Base-by-base conservation (phyloP, 179 eudicot species). In the Drosera spatulata region DNA sequence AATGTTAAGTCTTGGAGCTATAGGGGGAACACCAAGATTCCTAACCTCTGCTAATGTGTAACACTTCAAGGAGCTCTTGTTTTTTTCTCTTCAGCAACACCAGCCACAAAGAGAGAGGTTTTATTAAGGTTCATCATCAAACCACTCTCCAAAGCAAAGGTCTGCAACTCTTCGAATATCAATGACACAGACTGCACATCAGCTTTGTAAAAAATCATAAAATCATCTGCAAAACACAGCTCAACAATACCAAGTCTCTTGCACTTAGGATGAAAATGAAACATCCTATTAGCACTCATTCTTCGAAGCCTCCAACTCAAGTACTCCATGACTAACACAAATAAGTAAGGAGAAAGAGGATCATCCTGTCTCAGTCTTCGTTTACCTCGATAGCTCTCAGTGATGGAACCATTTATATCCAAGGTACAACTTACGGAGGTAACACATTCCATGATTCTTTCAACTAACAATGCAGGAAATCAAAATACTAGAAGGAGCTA, bases 191-290 rank as follows among this genome's bases (percentile, higher is more conserved):
- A n/a, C n/a, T n/a, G n/a, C n/a, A n/a, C n/a, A 54, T 54, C 39
- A 54, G 40, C 58, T 13, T 54, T 54, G 10, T 4, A 54, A 41
- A 54, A 54, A 39, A 22, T 54, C 37, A 54, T 7, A 10, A 54
- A 14, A 54, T 54, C 58, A 54, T 54, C 58, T 3, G 37, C 58
- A 54, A 54, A 54, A 41, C 39, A 54, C 3, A 54, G 58, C 22
- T 54, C 40, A 7, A 3, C 38, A 3, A 54, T 3, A 15, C 39
- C 8, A 9, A 54, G 3, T 3, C 9, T 5, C 3, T 14, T 54
- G 39, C 58, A 54, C 10, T 5, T 5, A 3, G 3, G 37, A 41
- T 13, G 39, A 10, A 54, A 54, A 15, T 22, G 7, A 10, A 54
- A 54, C 39, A n/a, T n/a, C n/a, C n/a, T n/a, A n/a, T n/a, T n/a